Base-by-base conservation (phyloP, 192 early-diverging fungal genomes). In the Coemansia javaensis region DNA sequence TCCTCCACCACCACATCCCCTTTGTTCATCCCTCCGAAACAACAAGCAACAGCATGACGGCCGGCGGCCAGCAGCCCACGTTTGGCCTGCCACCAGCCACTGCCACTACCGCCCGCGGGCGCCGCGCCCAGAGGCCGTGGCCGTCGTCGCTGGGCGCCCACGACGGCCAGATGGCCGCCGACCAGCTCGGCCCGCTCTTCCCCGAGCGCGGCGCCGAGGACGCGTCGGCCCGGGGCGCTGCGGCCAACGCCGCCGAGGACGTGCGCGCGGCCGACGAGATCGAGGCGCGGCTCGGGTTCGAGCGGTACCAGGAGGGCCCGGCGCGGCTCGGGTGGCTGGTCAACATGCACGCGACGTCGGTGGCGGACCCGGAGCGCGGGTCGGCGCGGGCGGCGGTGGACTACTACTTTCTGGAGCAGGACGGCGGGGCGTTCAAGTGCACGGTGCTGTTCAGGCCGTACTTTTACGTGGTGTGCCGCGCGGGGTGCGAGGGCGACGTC, bases 381-480 rank as follows among this genome's bases (percentile, higher is more conserved):
- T 65, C 74, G 16, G 85, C 84, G 20, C 77, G 79, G 37, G 56
- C 90, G 0, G 94, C 84, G 0, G 83, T 95, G 4, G 91, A 97
- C 66, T 85, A 86, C 36, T 97, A 95, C 55, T 99, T 99, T 61
- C 67, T 97, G 28, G 85, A 92, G 46, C 89, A 90, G 22, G 88
- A 90, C 37, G 90, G 91, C 24, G 79, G 77, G 20, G 82, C 84
- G 13, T 99, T 99, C 73, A 97, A 94, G 53, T 77, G 82, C 23
- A 95, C 92, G 4, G 24, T 94, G 5, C 37, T 81, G 10, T 95
- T 89, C 63, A 77, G 82, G 37, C 93, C 97, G 0, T 99, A 99
- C 66, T 92, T 99, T 45, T 96, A 80, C 40, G 64, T 99, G 23
- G 68, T 88, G 7, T 86, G 90, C 66, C 80, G 81, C 75, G 68